Percentiles rank a stretch among this genome's conserved stretches.
These are phyloP conservation scores for Hymenoscyphus salicellus DNA, from an alignment of 2,329 filamentous ascomycete species.

Conservation along the genomic window DNA sequence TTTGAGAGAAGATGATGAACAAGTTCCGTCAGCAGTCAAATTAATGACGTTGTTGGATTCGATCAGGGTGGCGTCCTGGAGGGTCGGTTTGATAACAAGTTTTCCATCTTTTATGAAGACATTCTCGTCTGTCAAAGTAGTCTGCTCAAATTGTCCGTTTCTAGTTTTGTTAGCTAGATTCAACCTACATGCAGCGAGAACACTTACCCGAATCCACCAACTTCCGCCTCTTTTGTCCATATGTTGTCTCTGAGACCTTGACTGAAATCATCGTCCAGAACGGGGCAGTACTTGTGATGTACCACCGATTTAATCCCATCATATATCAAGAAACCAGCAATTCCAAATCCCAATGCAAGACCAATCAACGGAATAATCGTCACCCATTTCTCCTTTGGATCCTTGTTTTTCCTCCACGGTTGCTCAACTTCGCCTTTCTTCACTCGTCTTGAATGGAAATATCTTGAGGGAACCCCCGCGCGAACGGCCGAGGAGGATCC, in stretches of 20 bases:
- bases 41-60: conserved; percentile 66
- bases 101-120: conserved; percentile 67
- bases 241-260: conserved; percentile 48
- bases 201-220: conserved; percentile 47
- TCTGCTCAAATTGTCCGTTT: conserved; percentile 78
- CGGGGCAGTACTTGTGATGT: conserved; percentile 61
- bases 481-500: conserved; percentile 42
- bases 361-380: conserved; percentile 75
- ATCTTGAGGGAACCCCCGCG: conserved; percentile 23
- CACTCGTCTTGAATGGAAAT: conserved; percentile 47
- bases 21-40: conserved; percentile 62
- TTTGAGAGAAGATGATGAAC: conserved; percentile 57
- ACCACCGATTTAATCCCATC: conserved; percentile 70
- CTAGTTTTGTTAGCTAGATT: conserved; percentile 40
- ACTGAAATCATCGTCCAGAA: conserved; percentile 50
- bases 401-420: conserved; percentile 71
- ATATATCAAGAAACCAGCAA: conserved; percentile 71
- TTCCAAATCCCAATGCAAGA: conserved; percentile 62
- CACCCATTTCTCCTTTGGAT: conserved; percentile 82
- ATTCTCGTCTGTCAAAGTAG: conserved; percentile 70
- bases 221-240: conserved; percentile 51
- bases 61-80: conserved; percentile 67
- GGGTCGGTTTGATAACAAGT: conserved; percentile 73
- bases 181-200: conserved; percentile 41
- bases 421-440: conserved; percentile 71